Base-by-base conservation (phyloP, 805 yeast genomes). In the Metschnikowia proteae region DNA sequence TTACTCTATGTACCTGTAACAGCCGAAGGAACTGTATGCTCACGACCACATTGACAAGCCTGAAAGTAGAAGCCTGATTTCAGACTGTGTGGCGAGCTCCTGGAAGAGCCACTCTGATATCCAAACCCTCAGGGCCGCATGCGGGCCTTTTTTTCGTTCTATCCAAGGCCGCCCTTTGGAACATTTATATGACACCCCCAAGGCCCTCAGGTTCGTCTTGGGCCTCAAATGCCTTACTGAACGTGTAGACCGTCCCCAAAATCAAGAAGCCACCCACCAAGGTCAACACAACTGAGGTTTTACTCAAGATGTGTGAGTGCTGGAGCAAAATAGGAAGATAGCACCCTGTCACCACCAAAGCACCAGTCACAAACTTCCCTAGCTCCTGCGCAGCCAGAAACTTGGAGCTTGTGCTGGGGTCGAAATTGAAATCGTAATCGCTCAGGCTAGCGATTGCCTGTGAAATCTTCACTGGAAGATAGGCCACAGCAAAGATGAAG, bases 211-310 rank as follows among this genome's bases (percentile, higher is more conserved):
- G 65, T 9, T 53, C 56, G 13, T 69, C 68, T 4, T 61, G 67
- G 11, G 60, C 65, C 50, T 80, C 82, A 74, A 92, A 92, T 60
- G 87, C 88, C 62, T 83, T 74, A 4, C 88, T 83, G 63, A 92
- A 92, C 6, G 88, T 80, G 43, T 88, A 85, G 30, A 92, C 89
- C 5, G 97, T 85, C 5, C 83, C 79, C 67, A 86, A 91, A 40
- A 92, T 88, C 51, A 91, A 75, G 17, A 76, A 53, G n/a, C 98
- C 98, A 11, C 98, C 99, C 9, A 75, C 48, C 30, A 88, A 78
- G 41, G 96, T 86, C 83, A 92, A 83, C 17, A 79, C 56, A 67
- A 83, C 80, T 22, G 97, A 96, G 5, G 81, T 70, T 13, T 75
- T 64, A n/a, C 83, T 80, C 52, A 92, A 80, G 39, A 89, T 72